Base-by-base conservation (phyloP, 345 rosid genomes). In the Orychophragmus violaceus region DNA sequence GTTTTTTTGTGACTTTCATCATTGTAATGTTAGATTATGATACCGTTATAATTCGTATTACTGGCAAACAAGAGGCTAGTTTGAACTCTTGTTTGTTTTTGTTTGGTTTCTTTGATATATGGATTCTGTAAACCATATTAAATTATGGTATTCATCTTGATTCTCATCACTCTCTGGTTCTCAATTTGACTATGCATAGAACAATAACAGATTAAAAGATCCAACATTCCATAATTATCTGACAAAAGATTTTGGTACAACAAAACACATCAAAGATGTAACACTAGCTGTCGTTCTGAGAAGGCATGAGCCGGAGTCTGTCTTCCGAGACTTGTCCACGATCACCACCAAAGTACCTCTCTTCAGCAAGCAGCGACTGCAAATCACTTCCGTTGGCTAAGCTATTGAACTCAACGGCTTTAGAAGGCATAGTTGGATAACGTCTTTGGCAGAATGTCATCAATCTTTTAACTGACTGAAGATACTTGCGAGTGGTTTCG, bases 371-470 rank as follows among this genome's bases (percentile, higher is more conserved):
- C 60, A 94, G 76, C 6, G 97, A 88, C 74, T 90, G 95, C 51
- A 94, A 69, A 58, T 90, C 97, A 24, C 97, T 94, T 27, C 95
- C 97, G 22, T 94, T 94, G 24, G 97, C 99, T 78, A 94, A 79
- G 83, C 99, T 90, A 74, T 94, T 94, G 79, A 94, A 94, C 80
- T 94, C 99, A 1, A 90, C 91, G 1, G 97, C 99, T 78, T 90
- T 94, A 11, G 99, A 94, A 21, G 97, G 95, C 81, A 85, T 72
- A 2, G 95, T 78, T 17, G 99, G 97, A 55, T 90, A 94, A 13
- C 96, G 92, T 19, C 96, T 80, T 72, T 94, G 97, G 72, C 96
- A 94, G 74, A 90, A 88, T 2, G 97, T 94, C 99, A 94, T 88
- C 70, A 94, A 59, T 75, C 99, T 88, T 83, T 94, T 90, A 36